Evolutionary conservation across 129 eudicot genomes (phyloP), one percentile per base, ranked within the genome.

Genomic region (Oenanthe sinensis): DNA sequence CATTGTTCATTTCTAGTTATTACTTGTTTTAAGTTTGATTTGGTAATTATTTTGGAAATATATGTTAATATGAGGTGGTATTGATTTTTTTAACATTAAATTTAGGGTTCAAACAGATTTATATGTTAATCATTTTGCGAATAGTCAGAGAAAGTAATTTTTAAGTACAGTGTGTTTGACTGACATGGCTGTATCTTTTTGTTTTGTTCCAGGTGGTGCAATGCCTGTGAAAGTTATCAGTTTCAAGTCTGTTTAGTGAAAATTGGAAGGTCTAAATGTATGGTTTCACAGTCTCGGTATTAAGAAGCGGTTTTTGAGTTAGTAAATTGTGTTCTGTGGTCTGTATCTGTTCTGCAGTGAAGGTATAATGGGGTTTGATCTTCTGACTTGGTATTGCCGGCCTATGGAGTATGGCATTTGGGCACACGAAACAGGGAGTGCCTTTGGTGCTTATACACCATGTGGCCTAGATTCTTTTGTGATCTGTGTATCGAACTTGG

Each of bases 401-500:
- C 93, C 94, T 4, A 84, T 85, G 79, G 85, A 79, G 45, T 84
- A 89, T 80, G 94, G 90, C 37, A 79, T 86, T 75, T 91, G 97
- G 97, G 86, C 89, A 37, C 79, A 82, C 67, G 78, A 73, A 78
- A 85, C 86, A 60, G 91, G 84, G 43, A 91, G 82, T 86, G 88
- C 87, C 22, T 86, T 91, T 75, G 97, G 97, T 69, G 90, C 85
- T 75, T 89, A 85, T 78, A 91, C 97, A 10, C 97, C 94, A 3
- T 91, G 97, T 84, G 91, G 79, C 79, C 77, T 84, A 33, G 89
- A 83, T 65, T 81, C 89, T 8, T 19, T 87, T 67, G 97, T 91
- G 77, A 79, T 79, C 62, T 67, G 86, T 68, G 49, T 87, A 63
- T 89, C 97, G 10, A 77, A 89, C 80, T 69, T 86, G 79, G 92